Percentiles rank a stretch among this genome's conserved stretches.
Conservation (phyloP, 2,329 filamentous ascomycete species). For the Paecilomyces dactylethromorphus region DNA sequence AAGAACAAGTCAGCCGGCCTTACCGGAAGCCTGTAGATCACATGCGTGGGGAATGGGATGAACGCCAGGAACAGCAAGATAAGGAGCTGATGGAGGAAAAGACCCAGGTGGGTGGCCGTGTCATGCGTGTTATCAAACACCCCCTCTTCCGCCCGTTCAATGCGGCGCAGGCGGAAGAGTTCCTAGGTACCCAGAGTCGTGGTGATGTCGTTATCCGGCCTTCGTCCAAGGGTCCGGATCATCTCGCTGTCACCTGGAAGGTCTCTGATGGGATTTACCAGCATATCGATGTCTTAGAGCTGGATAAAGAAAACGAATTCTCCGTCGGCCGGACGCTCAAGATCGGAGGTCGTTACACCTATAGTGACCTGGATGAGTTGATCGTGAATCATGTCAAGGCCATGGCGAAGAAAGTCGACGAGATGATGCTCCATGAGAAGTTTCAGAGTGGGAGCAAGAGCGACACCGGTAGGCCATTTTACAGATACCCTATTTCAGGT, state of each 20-base stretch:
- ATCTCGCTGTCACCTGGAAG: slow-evolving; percentile 96
- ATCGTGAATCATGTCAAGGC: slow-evolving; percentile 96
- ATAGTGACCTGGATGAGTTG: slow-evolving; percentile 92
- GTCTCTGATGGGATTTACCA: slow-evolving; percentile 94
- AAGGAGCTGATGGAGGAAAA: slow-evolving; percentile 79
- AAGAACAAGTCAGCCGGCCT: slow-evolving; percentile 69
- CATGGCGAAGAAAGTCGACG: slow-evolving; percentile 95
- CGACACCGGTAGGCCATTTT: slow-evolving; percentile 67
- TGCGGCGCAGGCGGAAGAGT: slow-evolving; percentile 86
- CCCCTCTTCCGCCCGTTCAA: slow-evolving; percentile 94
- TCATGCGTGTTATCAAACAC: slow-evolving; percentile 94
- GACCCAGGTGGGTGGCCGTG: slow-evolving; percentile 75
- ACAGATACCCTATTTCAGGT: slow-evolving; percentile 1
- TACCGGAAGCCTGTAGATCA: slow-evolving; percentile 65
- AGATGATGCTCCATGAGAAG: slow-evolving; percentile 91
- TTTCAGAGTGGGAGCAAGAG: slow-evolving; percentile 75
- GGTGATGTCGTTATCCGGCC: slow-evolving; percentile 94
- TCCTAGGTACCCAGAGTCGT: slow-evolving; percentile 72
- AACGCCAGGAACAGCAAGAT: slow-evolving; percentile 70
- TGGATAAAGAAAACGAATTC: slow-evolving; percentile 96
- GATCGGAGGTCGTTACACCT: slow-evolving; percentile 81
- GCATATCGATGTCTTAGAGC: slow-evolving; percentile 92
- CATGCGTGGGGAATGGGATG: slow-evolving; percentile 79
- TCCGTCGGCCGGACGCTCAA: slow-evolving; percentile 80
- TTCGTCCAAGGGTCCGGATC: slow-evolving; percentile 90